phyloP scores from a whole-genome alignment of 495 filamentous ascomycete species.

The Aspergillus sparsus region DNA sequence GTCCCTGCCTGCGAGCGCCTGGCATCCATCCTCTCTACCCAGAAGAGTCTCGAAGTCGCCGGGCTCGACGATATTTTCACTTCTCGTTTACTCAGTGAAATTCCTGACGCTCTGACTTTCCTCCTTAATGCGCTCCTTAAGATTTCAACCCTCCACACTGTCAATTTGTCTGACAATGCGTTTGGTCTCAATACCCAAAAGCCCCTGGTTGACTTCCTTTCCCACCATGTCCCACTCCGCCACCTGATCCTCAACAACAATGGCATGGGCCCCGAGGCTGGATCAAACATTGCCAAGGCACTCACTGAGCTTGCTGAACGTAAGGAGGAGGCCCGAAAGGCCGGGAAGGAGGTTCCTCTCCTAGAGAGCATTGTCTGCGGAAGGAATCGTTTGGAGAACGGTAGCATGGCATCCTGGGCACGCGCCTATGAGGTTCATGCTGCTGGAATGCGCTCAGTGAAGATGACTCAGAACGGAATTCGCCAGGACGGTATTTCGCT shows the following conservation, averaged over 20 bases:
- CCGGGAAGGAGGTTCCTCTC: constrained; percentile 68
- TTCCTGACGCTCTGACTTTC: constrained; percentile 81
- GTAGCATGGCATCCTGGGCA: constrained; percentile 94
- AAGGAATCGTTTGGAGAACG: constrained; percentile 92
- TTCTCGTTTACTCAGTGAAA: constrained; percentile 87
- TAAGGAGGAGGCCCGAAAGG: constrained; percentile 73
- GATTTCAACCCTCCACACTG: constrained; percentile 78
- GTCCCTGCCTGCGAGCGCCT: constrained; percentile 82
- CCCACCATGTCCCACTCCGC: constrained; percentile 79
- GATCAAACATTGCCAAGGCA: constrained; percentile 79
- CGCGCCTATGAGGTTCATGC: constrained; percentile 78
- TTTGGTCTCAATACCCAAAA: constrained; percentile 92
- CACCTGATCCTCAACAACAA: constrained; percentile 97
- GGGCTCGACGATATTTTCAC: constrained; percentile 98
- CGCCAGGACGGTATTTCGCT: constrained; percentile 85
- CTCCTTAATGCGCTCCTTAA: constrained; percentile 85
- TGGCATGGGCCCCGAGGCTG: constrained; percentile 89
- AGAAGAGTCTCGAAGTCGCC: constrained; percentile 78
- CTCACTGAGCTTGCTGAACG: constrained; percentile 73
- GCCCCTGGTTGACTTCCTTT: constrained; percentile 81
- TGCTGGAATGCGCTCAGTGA: constrained; percentile 72
- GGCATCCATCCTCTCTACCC: constrained; percentile 73
- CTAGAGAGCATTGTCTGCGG: constrained; percentile 95
- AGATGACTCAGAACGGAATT: constrained; percentile 99
- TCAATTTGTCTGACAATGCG: constrained; percentile 96